phyloP scores from a whole-genome alignment of 2,329 filamentous ascomycete species.

The Alternaria ethzedia region DNA sequence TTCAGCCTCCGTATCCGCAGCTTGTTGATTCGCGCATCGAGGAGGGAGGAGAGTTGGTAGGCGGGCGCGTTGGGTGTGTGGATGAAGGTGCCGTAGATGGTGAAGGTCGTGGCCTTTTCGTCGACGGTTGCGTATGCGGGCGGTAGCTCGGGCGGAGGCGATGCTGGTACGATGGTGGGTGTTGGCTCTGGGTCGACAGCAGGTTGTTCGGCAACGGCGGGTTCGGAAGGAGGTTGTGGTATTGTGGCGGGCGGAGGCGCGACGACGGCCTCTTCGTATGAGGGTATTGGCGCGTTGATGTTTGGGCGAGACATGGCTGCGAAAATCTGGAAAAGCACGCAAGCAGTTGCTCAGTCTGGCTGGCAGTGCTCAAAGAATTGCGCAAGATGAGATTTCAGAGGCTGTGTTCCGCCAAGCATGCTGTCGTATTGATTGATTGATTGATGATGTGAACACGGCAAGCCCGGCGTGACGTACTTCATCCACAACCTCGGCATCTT shows the following conservation, averaged over 20 bases:
- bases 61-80: conserved; percentile 29
- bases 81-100: conserved; percentile 35
- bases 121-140: conserved; percentile 34
- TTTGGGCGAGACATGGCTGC: conserved; percentile 5
- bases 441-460: background rate
- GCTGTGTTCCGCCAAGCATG: conserved; percentile 10
- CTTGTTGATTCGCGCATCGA: conserved; percentile 24
- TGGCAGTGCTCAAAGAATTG: background rate
- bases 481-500: background rate
- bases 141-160: conserved; percentile 13
- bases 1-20: conserved; percentile 29
- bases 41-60: conserved; percentile 36
- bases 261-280: conserved; percentile 23
- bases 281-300: conserved; percentile 19
- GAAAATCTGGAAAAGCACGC: background rate
- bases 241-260: background rate
- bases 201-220: background rate
- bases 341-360: background rate
- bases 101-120: conserved; percentile 28
- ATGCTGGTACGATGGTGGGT: background rate
- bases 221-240: background rate
- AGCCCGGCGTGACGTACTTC: conserved; percentile 5
- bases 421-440: background rate
- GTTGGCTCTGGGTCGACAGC: background rate
- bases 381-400: background rate